phyloP scores from a whole-genome alignment of 306 rosid genomes.

The Sechiopsis laciniata region DNA sequence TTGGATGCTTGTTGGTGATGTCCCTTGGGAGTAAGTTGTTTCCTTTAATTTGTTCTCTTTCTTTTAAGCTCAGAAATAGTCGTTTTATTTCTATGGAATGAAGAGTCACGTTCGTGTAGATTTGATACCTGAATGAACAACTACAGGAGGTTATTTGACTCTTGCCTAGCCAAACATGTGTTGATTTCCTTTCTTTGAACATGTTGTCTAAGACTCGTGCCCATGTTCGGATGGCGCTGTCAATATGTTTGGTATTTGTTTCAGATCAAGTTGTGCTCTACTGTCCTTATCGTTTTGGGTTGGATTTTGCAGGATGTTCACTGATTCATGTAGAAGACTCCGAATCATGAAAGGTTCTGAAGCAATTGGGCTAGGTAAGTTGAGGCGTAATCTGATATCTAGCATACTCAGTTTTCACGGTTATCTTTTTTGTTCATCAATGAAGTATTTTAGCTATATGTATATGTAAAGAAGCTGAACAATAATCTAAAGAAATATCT shows the following conservation, averaged over 20 bases:
- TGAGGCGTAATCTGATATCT: not conserved
- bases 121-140: not conserved
- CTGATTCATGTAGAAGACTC: constrained; percentile 64
- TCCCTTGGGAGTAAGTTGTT: constrained; percentile 86
- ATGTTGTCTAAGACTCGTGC: not conserved
- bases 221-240: not conserved
- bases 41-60: not conserved
- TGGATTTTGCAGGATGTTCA: constrained; percentile 61
- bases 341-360: constrained; percentile 93
- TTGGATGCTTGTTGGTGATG: constrained; percentile 99
- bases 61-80: not conserved
- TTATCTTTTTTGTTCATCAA: not conserved
- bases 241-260: not conserved
- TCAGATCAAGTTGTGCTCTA: not conserved
- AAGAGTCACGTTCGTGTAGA: not conserved
- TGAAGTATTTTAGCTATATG: not conserved
- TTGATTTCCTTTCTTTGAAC: not conserved
- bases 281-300: constrained; percentile 19
- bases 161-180: not conserved
- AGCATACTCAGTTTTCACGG: not conserved
- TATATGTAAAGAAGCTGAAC: not conserved
- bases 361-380: constrained; percentile 72
- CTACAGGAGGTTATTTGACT: constrained; percentile 4
- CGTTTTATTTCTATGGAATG: not conserved
- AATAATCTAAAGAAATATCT: constrained; percentile 15